Conservation (phyloP, 192 early-diverging fungal species). For the Haplosporangium gracile region DNA sequence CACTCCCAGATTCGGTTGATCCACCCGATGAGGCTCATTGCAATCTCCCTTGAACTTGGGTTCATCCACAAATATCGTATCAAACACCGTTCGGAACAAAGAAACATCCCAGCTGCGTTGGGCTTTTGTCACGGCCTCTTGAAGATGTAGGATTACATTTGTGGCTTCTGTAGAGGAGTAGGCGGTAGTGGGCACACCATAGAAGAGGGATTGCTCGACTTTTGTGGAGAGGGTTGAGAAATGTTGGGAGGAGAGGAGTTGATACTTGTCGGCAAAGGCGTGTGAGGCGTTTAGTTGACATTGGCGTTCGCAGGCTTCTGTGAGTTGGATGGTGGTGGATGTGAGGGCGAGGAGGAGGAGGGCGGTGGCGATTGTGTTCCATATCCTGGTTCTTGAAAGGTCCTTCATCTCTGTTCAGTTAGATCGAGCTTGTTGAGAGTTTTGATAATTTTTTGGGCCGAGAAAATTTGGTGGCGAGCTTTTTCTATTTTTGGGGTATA, state of each 20-base stretch:
- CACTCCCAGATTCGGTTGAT: conserved; percentile 59
- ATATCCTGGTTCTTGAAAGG: not conserved
- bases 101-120: conserved; percentile 45
- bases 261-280: conserved; percentile 60
- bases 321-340: not conserved
- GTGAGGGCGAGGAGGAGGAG: conserved; percentile 12
- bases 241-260: conserved; percentile 38
- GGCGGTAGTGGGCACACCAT: conserved; percentile 14
- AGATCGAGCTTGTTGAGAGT: no score
- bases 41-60: conserved; percentile 69
- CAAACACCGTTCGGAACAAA: conserved; percentile 29
- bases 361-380: not conserved
- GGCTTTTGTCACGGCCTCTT: conserved; percentile 30
- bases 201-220: conserved; percentile 24
- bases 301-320: conserved; percentile 58
- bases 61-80: conserved; percentile 63
- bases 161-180: conserved; percentile 25
- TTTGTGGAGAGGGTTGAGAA: conserved; percentile 28
- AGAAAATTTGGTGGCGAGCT: not conserved
- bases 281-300: conserved; percentile 61
- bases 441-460: no score
- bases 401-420: conserved; percentile 3
- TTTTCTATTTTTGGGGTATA: not conserved
- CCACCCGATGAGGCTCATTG: conserved; percentile 61
- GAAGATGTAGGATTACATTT: conserved; percentile 20